Conservation (phyloP, 441 rosid species). For the Pelargonium fulgidum region DNA sequence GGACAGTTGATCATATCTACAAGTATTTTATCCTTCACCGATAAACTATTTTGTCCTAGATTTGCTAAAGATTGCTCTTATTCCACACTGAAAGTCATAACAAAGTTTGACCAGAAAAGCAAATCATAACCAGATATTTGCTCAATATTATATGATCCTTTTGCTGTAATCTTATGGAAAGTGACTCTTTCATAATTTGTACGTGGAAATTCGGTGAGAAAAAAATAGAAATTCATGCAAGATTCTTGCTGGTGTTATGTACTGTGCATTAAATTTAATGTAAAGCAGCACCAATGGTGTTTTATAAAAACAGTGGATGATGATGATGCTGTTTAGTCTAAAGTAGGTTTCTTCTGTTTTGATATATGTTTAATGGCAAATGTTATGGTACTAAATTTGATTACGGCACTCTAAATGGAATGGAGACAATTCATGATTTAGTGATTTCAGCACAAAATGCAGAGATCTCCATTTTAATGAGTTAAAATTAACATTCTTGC, state of each 20-base stretch:
- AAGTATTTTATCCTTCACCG: not conserved
- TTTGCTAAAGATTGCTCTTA: not conserved
- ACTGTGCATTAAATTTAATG: not conserved
- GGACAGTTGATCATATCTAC: not conserved
- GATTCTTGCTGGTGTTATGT: not conserved
- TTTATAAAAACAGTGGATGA: too few species aligned
- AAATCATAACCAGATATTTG: not conserved
- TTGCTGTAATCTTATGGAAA: not conserved
- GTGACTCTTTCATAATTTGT: not conserved
- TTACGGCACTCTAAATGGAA: not conserved
- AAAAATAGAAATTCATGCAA: not conserved
- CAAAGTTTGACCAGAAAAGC: too few species aligned
- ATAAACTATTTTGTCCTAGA: constrained; percentile 2
- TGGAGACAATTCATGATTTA: not conserved
- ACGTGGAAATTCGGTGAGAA: not conserved
- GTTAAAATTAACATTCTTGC: too few species aligned
- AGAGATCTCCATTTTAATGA: not conserved
- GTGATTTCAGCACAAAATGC: not conserved
- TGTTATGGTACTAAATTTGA: too few species aligned
- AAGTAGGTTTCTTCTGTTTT: not conserved
- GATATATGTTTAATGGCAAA: not conserved
- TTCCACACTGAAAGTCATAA: not conserved
- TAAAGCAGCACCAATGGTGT: too few species aligned
- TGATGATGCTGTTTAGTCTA: too few species aligned
- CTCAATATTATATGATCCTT: too few species aligned